Evolutionary conservation across 371 early-diverging fungal genomes (phyloP), one percentile per base, ranked within the genome.

Genomic region (Rhizopus sp.): DNA sequence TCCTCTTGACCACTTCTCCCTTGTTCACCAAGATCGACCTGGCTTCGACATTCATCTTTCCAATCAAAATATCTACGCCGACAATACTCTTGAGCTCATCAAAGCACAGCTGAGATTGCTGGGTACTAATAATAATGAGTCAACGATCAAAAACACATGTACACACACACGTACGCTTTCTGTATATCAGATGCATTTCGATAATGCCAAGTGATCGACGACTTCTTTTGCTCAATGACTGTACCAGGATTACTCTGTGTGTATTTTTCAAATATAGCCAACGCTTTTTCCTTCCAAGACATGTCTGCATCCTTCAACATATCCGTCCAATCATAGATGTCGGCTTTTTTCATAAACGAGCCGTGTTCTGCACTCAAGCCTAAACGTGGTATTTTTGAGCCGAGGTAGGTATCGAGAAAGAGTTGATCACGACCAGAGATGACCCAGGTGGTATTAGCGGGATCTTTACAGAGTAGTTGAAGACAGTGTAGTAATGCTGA

Each of bases 31-130:
- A 64, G 15, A 83, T 72, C 5, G 93, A 93, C 8, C 93, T 77
- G 15, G 96, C 96, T 71, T 98, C 98, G 15, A 98, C 80, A 57
- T 95, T 95, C 87, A 97, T 97, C 71, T 98, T 98, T 41, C 98
- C 98, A 5, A 94, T 84, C 59, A 98, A 66, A 37, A 97, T 90
- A 73, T 97, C 96, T 7, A 97, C 93, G 4, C 94, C 94, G n/a
- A 90, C 87, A 40, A 93, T 72, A 47, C 86, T 73, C 60, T 90
- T 83, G 16, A 96, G 62, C 67, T 93, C 92, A 57, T 87, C 83
- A 65, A 88, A 89, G 59, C 93, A 94, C 63, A 90, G 88, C 59
- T 92, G 86, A 5, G 92, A 89, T 63, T 75, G 74, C 83, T 85
- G 64, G 63, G 77, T 29, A 70, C 84, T 72, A 60, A 16, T 44